phyloP scores from a whole-genome alignment of 331 rosid species.

The Stylosanthes scabra region DNA sequence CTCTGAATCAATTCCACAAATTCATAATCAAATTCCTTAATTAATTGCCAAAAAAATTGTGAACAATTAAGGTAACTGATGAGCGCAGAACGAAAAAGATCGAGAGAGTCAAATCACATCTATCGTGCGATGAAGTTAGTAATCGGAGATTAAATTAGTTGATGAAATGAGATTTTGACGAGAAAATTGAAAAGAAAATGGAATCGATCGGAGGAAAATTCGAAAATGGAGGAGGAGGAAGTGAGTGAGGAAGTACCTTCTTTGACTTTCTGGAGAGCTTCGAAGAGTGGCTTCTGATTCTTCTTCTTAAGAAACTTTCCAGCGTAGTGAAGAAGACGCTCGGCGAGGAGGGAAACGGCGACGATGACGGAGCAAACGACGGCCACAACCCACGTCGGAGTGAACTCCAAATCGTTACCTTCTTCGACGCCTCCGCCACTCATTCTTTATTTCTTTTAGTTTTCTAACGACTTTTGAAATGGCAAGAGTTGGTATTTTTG shows the following conservation, averaged over 20 bases:
- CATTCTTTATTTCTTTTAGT: background rate
- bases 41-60: no score
- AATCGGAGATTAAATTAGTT: no score
- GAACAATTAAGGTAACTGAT: no score
- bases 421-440: slow-evolving; percentile 24
- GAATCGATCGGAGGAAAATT: background rate
- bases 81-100: no score
- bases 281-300: slow-evolving; percentile 65
- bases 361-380: slow-evolving; percentile 68
- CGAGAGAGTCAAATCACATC: no score
- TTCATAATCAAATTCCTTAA: no score
- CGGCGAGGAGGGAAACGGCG: slow-evolving; percentile 52
- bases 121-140: no score
- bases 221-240: no score
- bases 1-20: slow-evolving; percentile 42
- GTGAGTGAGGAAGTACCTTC: slow-evolving; percentile 46
- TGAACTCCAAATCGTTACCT: slow-evolving; percentile 52
- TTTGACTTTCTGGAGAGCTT: slow-evolving; percentile 73
- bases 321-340: slow-evolving; percentile 52
- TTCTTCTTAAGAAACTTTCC: slow-evolving; percentile 62
- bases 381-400: slow-evolving; percentile 86
- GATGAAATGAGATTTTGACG: no score
- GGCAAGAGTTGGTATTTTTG: background rate
- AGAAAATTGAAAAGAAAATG: background rate
- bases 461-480: background rate